Evolutionary conservation across 768 basidiomycete species (phyloP).

Genomic region (Mycena maculata): DNA sequence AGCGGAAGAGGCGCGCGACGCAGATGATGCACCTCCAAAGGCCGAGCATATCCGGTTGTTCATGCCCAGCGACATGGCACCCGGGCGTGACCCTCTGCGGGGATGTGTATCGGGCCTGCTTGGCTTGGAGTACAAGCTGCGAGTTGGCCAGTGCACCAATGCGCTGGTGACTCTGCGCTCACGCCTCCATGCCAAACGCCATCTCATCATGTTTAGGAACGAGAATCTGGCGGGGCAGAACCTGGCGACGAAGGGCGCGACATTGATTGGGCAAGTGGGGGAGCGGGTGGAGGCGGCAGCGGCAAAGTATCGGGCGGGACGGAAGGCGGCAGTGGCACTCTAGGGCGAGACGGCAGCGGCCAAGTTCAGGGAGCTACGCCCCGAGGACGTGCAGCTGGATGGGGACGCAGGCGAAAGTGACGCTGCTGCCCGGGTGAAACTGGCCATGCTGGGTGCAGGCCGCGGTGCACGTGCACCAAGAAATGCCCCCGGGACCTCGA

Average conservation of each 20-base stretch:
- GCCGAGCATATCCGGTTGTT: slow-evolving; percentile 12
- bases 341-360: not conserved
- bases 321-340: too few relatives aligned
- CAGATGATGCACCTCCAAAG: not conserved
- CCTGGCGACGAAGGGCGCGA: not conserved
- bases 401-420: slow-evolving; percentile 2
- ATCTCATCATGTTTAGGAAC: slow-evolving; percentile 33
- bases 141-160: slow-evolving; percentile 35
- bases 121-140: slow-evolving; percentile 35
- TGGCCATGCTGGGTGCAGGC: too few relatives aligned
- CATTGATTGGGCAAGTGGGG: slow-evolving; percentile 2
- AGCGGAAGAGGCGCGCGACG: slow-evolving; percentile 5
- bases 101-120: slow-evolving; percentile 27
- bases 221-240: not conserved
- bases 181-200: slow-evolving; percentile 35
- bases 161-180: slow-evolving; percentile 33
- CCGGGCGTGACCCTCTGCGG: not conserved
- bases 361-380: not conserved
- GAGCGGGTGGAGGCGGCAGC: not conserved
- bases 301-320: not conserved
- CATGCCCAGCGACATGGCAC: too few relatives aligned
- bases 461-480: not conserved
- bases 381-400: not conserved
- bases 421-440: not conserved
- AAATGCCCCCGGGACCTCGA: not conserved